A percentile compares a stretch with the other conserved stretches of the same genome.
phyloP scores from a whole-genome alignment of 129 eudicot species.

The Artemisia annua region DNA sequence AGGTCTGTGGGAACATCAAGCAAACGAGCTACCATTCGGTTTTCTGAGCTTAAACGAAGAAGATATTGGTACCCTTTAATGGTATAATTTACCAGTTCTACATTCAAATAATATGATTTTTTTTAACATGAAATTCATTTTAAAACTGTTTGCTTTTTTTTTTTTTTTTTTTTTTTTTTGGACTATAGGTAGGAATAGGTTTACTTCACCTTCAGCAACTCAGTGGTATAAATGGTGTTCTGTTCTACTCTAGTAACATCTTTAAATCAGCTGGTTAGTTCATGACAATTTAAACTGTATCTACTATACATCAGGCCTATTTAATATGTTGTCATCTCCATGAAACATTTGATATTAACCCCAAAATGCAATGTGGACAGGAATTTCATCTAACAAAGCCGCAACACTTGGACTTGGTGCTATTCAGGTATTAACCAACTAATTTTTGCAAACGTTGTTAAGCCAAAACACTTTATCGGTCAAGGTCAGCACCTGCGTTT shows the following conservation, averaged over 20 bases:
- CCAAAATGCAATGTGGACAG: slow-evolving; percentile 36
- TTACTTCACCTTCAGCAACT: slow-evolving; percentile 80
- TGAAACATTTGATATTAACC: not conserved
- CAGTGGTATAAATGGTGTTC: slow-evolving; percentile 81
- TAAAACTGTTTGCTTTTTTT: not conserved
- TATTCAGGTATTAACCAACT: slow-evolving; percentile 56
- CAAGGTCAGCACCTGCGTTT: slow-evolving; percentile 15
- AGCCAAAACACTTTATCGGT: slow-evolving; percentile 19
- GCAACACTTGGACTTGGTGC: slow-evolving; percentile 83
- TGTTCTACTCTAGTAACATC: slow-evolving; percentile 77
- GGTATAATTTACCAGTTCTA: slow-evolving; percentile 43
- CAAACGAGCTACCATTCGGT: slow-evolving; percentile 57
- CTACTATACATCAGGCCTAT: not conserved
- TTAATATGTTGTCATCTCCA: not conserved
- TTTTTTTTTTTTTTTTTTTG: not conserved
- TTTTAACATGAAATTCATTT: not conserved
- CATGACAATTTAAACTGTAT: not conserved
- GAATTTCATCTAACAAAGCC: slow-evolving; percentile 60
- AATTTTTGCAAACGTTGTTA: not conserved
- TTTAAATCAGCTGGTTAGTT: slow-evolving; percentile 74
- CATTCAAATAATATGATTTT: not conserved
- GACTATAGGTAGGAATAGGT: slow-evolving; percentile 75
- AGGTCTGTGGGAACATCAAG: slow-evolving; percentile 68
- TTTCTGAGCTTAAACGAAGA: slow-evolving; percentile 62
- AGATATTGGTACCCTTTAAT: slow-evolving; percentile 79